A percentile compares a stretch with the other conserved stretches of the same genome.
phyloP scores from a whole-genome alignment of 2,329 filamentous ascomycete species.

The Keithomyces neogunnii region DNA sequence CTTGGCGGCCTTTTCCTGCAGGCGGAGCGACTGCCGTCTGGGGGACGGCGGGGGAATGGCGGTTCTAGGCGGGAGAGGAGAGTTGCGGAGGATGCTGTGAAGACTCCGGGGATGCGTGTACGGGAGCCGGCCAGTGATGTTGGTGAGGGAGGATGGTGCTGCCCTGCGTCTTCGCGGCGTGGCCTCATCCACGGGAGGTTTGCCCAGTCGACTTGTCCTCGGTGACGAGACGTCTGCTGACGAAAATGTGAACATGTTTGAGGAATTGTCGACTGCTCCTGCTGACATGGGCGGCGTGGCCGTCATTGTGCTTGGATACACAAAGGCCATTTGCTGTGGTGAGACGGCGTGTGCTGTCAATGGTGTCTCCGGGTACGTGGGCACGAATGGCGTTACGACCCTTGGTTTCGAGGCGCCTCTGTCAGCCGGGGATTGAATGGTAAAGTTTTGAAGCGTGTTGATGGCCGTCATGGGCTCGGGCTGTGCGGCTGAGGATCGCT shows the following conservation, averaged over 20 bases:
- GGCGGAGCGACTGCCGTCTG: slow-evolving; percentile 42
- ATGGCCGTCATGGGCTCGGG: slow-evolving; percentile 41
- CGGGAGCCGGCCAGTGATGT: slow-evolving; percentile 22
- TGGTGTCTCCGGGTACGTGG: slow-evolving; percentile 45
- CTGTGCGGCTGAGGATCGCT: slow-evolving; percentile 43
- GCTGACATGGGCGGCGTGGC: slow-evolving; percentile 52
- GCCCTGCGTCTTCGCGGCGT: slow-evolving; percentile 8
- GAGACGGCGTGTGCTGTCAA: slow-evolving; percentile 42
- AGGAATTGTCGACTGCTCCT: slow-evolving; percentile 34
- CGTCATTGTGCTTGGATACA: slow-evolving; percentile 48
- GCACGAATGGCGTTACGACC: slow-evolving; percentile 35
- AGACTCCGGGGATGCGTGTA: slow-evolving; percentile 51
- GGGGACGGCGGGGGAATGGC: slow-evolving; percentile 44
- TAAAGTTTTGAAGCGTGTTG: slow-evolving; percentile 29
- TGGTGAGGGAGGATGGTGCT: background rate
- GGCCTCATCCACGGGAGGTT: slow-evolving; percentile 10
- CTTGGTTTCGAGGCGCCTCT: slow-evolving; percentile 22
- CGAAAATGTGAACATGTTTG: slow-evolving; percentile 39
- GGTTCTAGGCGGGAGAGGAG: slow-evolving; percentile 47
- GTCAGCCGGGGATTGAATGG: slow-evolving; percentile 20
- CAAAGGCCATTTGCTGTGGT: slow-evolving; percentile 35
- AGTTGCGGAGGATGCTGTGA: slow-evolving; percentile 59
- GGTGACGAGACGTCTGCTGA: slow-evolving; percentile 20
- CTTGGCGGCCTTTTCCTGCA: slow-evolving; percentile 45
- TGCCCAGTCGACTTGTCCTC: background rate